phyloP scores from a whole-genome alignment of 2,329 filamentous ascomycete species.

The Cryphonectria nitschkei region DNA sequence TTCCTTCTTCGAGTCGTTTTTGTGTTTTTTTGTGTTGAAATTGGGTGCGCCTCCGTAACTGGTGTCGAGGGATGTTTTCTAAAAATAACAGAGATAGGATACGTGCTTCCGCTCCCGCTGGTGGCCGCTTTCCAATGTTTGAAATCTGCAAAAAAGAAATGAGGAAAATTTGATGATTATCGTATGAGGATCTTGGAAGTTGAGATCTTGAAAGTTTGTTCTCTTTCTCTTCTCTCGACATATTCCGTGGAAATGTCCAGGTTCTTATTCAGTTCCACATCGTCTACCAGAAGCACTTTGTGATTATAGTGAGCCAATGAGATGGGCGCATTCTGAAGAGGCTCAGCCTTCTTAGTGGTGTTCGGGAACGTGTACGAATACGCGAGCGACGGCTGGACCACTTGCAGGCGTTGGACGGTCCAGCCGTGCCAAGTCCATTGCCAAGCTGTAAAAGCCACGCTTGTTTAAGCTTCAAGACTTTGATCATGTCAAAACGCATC shows the following conservation, averaged over 20 bases:
- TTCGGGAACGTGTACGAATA: conserved; percentile 1
- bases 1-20: not conserved
- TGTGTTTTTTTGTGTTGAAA: not conserved
- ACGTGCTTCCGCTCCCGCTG: not conserved
- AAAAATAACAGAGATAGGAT: not conserved
- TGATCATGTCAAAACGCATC: not conserved
- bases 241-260: not conserved
- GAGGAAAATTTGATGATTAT: not conserved
- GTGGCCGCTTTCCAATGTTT: not conserved
- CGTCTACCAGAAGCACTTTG: not conserved
- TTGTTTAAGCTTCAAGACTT: not conserved
- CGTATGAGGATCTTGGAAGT: not conserved
- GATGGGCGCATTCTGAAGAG: not conserved
- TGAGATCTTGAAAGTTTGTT: not conserved
- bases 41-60: not conserved
- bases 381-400: not conserved
- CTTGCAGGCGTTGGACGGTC: not conserved
- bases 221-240: not conserved
- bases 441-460: not conserved
- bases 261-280: not conserved
- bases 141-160: not conserved
- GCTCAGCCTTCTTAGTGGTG: not conserved
- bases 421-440: conserved; percentile 1
- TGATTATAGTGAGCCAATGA: not conserved
- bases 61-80: not conserved